Evolutionary conservation across 164 flowering plant species (phyloP), one percentile per base, ranked within the genome.

Genomic region (Chimonanthus praecox): DNA sequence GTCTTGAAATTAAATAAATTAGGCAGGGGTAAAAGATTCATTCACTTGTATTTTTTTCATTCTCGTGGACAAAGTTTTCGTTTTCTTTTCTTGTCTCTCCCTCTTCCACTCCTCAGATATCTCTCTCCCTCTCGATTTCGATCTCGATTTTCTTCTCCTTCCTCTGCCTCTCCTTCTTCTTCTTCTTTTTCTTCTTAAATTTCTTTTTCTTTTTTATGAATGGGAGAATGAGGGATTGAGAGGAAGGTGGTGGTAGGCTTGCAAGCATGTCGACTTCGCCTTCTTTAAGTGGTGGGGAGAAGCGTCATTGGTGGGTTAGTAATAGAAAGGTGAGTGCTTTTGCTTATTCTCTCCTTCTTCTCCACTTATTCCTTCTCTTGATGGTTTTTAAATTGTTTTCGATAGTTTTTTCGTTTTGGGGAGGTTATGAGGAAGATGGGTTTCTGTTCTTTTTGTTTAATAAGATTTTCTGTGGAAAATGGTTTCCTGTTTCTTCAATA

Each of bases 301-400:
- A 86, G 89, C 89, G 86, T 77, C 96, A 85, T 78, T 95, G 99
- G 99, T 95, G 99, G 99, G 86, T 89, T 50, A 89, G 72, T 81
- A 90, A 90, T 77, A 80, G 84, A 75, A 93, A 93, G 98, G 99
- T 90, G 71, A 2, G 60, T 7, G 51, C 33, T 58, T 66, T 11
- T 33, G 33, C 33, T 33, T 33, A 33, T 33, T 33, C 33, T 33
- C 21, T 48, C 9, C 7, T 21, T 6, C 47, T 47, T 49, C 58
- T 47, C 33, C 9, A 33, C 33, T 33, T 33, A 33, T 33, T 33
- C 33, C 33, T 21, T 33, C 33, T 33, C 1, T 33, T 0, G 33
- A 33, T 33, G 33, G 33, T 1, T 33, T 33, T 33, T 33, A 33
- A 33, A 33, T 33, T 1, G 2, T 33, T 33, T 33, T 33, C 33